Evolutionary conservation across 2,329 filamentous ascomycete species (phyloP).

Genomic region (Exutisphaerella laricina): DNA sequence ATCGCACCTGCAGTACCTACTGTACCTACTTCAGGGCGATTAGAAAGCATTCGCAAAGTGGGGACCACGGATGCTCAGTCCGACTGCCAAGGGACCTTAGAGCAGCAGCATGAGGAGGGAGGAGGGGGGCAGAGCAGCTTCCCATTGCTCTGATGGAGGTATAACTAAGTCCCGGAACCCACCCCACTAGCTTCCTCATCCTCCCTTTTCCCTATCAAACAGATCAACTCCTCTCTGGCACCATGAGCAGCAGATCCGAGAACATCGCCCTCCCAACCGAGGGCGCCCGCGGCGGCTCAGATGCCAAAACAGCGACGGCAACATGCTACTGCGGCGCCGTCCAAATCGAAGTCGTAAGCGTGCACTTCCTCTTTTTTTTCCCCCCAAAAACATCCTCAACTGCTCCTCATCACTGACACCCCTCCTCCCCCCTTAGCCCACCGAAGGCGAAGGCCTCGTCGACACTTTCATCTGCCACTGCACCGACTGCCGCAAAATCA

Average conservation of each 20-base stretch:
- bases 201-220: background rate
- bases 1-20: background rate
- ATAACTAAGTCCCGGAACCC: background rate
- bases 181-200: background rate
- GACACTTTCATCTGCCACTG: conserved; percentile 56
- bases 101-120: background rate
- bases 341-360: conserved; percentile 47
- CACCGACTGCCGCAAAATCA: conserved; percentile 52
- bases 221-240: background rate
- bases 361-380: conserved; percentile 20
- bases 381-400: background rate
- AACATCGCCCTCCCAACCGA: conserved; percentile 15
- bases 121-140: background rate
- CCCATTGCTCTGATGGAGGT: background rate
- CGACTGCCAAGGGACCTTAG: background rate
- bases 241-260: conserved; percentile 1
- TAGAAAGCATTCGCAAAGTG: background rate
- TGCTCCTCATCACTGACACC: background rate
- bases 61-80: background rate
- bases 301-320: conserved; percentile 43
- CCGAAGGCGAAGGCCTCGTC: conserved; percentile 42
- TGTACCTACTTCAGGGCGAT: background rate
- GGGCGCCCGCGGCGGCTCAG: conserved; percentile 14
- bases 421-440: conserved; percentile 31
- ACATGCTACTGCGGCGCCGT: conserved; percentile 56